A percentile compares a stretch with the other conserved stretches of the same genome.
phyloP scores from a whole-genome alignment of 768 basidiomycete species.

The Dendrothele bispora region DNA sequence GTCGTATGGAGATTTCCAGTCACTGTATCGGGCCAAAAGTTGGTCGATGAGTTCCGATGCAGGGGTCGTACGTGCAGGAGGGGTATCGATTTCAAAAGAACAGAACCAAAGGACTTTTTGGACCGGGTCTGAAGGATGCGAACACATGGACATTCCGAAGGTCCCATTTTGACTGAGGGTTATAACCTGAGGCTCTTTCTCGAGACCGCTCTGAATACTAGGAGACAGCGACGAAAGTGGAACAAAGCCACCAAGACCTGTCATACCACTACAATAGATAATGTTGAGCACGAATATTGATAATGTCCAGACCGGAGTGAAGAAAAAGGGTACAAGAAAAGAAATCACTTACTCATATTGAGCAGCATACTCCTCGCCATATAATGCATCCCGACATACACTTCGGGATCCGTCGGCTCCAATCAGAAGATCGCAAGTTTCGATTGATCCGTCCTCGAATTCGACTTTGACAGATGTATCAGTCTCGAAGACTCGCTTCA shows the following conservation, averaged over 20 bases:
- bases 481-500: background rate
- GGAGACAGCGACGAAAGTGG: background rate
- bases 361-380: background rate
- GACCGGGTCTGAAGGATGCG: background rate
- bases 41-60: background rate
- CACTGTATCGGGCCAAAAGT: background rate
- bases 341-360: background rate
- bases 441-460: background rate
- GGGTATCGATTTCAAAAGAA: background rate
- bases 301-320: too few species aligned
- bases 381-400: background rate
- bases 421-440: slow-evolving; percentile 1
- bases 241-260: slow-evolving; percentile 1
- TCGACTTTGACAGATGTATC: background rate
- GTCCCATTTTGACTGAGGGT: background rate
- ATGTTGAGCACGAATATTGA: background rate
- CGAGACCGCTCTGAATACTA: background rate
- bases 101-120: slow-evolving; percentile 2
- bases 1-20: slow-evolving; percentile 1
- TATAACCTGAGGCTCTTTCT: background rate
- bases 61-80: background rate
- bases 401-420: slow-evolving; percentile 4
- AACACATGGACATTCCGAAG: background rate
- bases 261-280: background rate
- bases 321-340: background rate